phyloP scores from a whole-genome alignment of 2,329 filamentous ascomycete species.

The Dactylellina cionopaga region DNA sequence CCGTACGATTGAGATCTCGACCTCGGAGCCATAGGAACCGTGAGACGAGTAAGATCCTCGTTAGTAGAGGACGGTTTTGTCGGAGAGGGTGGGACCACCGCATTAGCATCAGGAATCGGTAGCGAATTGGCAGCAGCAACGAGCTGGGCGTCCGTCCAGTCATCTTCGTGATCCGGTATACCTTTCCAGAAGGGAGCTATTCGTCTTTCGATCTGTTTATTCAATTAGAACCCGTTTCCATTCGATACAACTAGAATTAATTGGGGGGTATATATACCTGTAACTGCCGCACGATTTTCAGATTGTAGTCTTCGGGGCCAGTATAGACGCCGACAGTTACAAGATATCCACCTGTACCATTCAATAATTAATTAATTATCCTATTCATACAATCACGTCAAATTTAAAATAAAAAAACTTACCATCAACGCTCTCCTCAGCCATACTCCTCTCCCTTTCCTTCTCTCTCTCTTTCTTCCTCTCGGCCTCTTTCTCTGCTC shows the following conservation, averaged over 20 bases:
- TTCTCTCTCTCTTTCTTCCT: conserved; percentile 80
- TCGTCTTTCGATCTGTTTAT: conserved; percentile 83
- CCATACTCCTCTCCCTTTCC: conserved; percentile 89
- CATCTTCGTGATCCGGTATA: conserved; percentile 84
- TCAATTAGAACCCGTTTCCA: conserved; percentile 12
- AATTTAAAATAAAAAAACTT: conserved; percentile 33
- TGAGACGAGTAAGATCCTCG: conserved; percentile 74
- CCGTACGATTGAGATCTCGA: conserved; percentile 77
- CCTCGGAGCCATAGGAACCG: conserved; percentile 77
- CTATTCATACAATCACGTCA: conserved; percentile 20
- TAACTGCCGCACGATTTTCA: conserved; percentile 83
- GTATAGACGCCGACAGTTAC: conserved; percentile 95
- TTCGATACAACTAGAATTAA: too few relatives aligned
- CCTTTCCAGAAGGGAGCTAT: conserved; percentile 96
- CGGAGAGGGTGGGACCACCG: conserved; percentile 72
- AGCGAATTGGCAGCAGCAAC: conserved; percentile 86
- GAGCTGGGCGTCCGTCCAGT: conserved; percentile 95
- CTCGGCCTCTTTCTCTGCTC: conserved; percentile 93
- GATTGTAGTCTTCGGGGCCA: conserved; percentile 91
- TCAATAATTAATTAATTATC: neutral
- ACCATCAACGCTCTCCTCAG: conserved; percentile 88
- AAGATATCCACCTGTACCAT: conserved; percentile 74
- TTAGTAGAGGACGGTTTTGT: conserved; percentile 65
- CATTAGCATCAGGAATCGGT: conserved; percentile 81
- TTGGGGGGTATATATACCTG: conserved; percentile 74